A percentile compares a stretch with the other conserved stretches of the same genome.
These are phyloP conservation scores for Saccharomyces hybrid DNA, from an alignment of 1,139 yeast genomes.

Conservation along the genomic window DNA sequence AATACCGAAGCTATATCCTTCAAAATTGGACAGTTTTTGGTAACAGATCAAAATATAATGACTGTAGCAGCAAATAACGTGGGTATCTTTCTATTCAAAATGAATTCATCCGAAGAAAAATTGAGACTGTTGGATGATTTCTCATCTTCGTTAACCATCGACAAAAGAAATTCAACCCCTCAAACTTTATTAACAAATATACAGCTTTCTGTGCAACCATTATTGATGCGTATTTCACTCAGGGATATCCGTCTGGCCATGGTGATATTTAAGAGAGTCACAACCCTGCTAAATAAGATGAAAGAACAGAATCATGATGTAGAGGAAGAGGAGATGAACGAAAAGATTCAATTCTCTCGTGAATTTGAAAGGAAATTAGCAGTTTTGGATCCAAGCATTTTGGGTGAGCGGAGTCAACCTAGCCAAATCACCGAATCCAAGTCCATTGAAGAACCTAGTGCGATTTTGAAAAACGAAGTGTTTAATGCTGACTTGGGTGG, in stretches of 20 bases:
- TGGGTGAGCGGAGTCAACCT: constrained; percentile 27
- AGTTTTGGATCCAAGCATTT: constrained; percentile 60
- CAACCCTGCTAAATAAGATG: constrained; percentile 38
- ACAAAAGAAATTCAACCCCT: constrained; percentile 56
- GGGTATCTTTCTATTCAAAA: constrained; percentile 78
- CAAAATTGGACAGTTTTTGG: constrained; percentile 69
- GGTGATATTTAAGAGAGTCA: constrained; percentile 64
- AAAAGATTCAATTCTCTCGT: constrained; percentile 41
- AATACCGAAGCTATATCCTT: constrained; percentile 87
- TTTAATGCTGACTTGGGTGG: constrained; percentile 72
- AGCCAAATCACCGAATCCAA: constrained; percentile 32
- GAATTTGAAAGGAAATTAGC: constrained; percentile 53
- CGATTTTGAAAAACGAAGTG: constrained; percentile 60
- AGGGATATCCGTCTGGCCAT: constrained; percentile 81
- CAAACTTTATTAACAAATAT: constrained; percentile 54
- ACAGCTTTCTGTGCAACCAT: constrained; percentile 70
- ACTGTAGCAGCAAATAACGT: constrained; percentile 69
- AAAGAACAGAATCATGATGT: constrained; percentile 7
- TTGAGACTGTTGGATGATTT: constrained; percentile 84
- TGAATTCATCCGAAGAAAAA: constrained; percentile 58
- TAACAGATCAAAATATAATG: constrained; percentile 57
- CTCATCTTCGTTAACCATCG: constrained; percentile 68
- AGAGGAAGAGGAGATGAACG: constrained; percentile 7
- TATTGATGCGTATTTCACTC: constrained; percentile 72
- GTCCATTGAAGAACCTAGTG: constrained; percentile 10